These are phyloP conservation scores for Cochlearia excelsa DNA, from an alignment of 345 rosid species.

Conservation along the genomic window DNA sequence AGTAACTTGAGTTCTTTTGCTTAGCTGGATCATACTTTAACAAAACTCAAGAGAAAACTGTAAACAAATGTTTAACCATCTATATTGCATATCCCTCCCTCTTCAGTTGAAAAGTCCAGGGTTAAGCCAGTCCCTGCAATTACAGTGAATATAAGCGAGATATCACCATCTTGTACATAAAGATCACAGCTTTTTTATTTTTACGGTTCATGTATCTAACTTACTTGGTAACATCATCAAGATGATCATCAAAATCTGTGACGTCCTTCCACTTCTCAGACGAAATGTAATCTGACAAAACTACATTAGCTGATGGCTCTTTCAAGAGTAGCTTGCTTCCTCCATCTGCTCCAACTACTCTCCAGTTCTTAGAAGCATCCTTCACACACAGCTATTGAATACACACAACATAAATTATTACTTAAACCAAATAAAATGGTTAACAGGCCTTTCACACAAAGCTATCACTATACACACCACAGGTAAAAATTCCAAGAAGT, in stretches of 20 bases:
- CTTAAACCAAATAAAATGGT: not conserved
- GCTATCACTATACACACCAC: not conserved
- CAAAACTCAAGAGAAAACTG: constrained; percentile 15
- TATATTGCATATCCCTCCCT: too few relatives aligned
- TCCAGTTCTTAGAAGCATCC: constrained; percentile 93
- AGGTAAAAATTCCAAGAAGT: constrained; percentile 6
- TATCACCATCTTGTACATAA: constrained; percentile 15
- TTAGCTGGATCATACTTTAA: constrained; percentile 27
- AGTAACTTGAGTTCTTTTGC: constrained; percentile 18
- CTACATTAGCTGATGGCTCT: constrained; percentile 80
- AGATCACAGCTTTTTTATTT: constrained; percentile 1
- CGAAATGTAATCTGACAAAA: constrained; percentile 65
- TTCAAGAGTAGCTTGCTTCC: constrained; percentile 58
- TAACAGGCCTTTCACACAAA: too few relatives aligned
- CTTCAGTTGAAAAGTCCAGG: constrained; percentile 70
- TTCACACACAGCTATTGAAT: constrained; percentile 61
- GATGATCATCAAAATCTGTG: constrained; percentile 91
- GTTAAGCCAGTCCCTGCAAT: constrained; percentile 91
- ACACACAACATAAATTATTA: not conserved
- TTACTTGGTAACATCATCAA: constrained; percentile 86
- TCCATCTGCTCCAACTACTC: constrained; percentile 60
- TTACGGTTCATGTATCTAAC: constrained; percentile 10
- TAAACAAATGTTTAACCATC: too few relatives aligned
- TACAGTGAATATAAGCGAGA: constrained; percentile 12
- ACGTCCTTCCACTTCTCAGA: constrained; percentile 78